Evolutionary conservation across 2,329 filamentous ascomycete species (phyloP), one percentile per base, ranked within the genome.

Genomic region (Chaetoscypha palmicola): DNA sequence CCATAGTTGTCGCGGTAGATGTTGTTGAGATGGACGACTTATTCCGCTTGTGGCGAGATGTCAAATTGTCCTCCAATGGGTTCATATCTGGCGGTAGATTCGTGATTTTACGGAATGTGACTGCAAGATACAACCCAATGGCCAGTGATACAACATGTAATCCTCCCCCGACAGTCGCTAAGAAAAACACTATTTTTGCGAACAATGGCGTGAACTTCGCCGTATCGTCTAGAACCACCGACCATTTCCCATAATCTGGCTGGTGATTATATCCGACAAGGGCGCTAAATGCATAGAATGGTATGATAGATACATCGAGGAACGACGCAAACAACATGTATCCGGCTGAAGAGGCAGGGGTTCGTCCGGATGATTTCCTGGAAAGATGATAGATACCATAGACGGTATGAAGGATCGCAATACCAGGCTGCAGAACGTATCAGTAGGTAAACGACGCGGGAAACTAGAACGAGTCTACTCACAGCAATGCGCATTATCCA

Each of bases 51-150:
- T 94, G 88, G 10, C 82, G 77, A 9, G 86, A 81, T 1, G 89
- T 96, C 46, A 94, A 68, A 57, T 91, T 82, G 53, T 86, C 79
- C 62, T 96, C 90, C 11, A 97, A 72, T 1, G 91, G 91, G 62
- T 97, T 97, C 85, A 95, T 88, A 59, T 97, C 91, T 0, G 91
- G 90, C 4, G 91, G 91, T 62, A 96, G 74, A 16, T 74, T 71
- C 4, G 81, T 73, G 57, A 97, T 96, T 59, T 85, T 83, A 31
- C 82, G 78, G 76, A 96, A 97, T 54, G 84, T 77, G 41, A 86
- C 62, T 12, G 80, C 79, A 20, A 97, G 71, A 66, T 84, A 96
- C 23, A 86, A 61, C 4, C 86, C 86, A 26, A 94, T 68, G 14
- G 70, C 64, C 1, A 92, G 64, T 1, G 86, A 86, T 8, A 87